Conservation (phyloP, 306 rosid genomes). For the Castanopsis chinensis region DNA sequence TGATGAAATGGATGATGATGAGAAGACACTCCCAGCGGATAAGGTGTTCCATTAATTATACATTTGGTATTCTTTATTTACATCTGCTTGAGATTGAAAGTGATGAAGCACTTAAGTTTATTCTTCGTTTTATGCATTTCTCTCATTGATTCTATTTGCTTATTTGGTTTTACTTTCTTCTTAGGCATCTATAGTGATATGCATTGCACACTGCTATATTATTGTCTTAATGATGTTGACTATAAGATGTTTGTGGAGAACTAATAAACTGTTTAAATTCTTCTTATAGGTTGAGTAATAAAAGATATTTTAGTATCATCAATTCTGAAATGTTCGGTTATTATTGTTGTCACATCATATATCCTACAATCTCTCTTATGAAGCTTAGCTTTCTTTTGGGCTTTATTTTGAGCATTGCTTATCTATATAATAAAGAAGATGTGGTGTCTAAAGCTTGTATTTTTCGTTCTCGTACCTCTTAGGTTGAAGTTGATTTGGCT, state of each 20-base stretch:
- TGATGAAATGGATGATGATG: slow-evolving; percentile 99
- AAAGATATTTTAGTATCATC: neutral
- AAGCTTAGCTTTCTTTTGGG: neutral
- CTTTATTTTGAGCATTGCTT: neutral
- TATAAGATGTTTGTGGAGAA: neutral
- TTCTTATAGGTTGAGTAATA: neutral
- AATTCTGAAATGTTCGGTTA: neutral
- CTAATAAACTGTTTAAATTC: neutral
- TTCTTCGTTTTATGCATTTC: neutral
- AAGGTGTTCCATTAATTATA: slow-evolving; percentile 50
- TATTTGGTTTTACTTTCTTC: neutral
- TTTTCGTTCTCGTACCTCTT: slow-evolving; percentile 6
- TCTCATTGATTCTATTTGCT: neutral
- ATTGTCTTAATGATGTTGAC: neutral
- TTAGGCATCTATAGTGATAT: neutral
- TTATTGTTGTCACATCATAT: neutral
- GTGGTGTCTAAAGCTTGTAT: neutral
- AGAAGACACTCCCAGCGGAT: slow-evolving; percentile 93
- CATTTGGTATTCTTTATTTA: slow-evolving; percentile 11
- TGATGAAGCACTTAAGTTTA: neutral
- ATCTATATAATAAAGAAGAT: neutral
- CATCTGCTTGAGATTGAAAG: neutral
- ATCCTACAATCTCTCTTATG: neutral
- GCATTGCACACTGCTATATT: neutral
- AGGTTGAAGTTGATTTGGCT: slow-evolving; percentile 95